Conservation (phyloP, 208 protist genomes). For the Leishmania major region DNA sequence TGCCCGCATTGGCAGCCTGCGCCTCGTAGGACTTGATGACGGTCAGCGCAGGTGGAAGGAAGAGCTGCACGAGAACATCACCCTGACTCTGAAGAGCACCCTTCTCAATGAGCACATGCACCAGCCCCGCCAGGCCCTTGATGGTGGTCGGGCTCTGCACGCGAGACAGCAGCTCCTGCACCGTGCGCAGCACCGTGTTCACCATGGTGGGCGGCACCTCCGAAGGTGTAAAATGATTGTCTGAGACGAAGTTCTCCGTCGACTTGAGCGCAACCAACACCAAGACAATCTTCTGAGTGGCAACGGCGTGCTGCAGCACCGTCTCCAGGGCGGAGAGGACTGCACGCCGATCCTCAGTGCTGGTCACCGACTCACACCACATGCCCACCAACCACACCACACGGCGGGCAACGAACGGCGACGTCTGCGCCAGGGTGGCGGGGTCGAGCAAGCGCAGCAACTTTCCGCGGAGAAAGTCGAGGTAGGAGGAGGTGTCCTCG, state of each 20-base stretch:
- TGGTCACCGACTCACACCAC: slow-evolving; percentile 80
- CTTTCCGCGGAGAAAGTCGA: slow-evolving; percentile 50
- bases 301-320: slow-evolving; percentile 39
- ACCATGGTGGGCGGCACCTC: slow-evolving; percentile 60
- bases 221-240: slow-evolving; percentile 47
- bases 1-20: background rate
- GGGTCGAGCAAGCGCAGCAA: slow-evolving; percentile 70
- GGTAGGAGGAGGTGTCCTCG: slow-evolving; percentile 39
- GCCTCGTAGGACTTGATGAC: slow-evolving; percentile 28
- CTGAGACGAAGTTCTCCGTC: slow-evolving; percentile 71
- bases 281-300: slow-evolving; percentile 40
- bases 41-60: slow-evolving; percentile 41
- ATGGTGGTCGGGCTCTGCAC: slow-evolving; percentile 45
- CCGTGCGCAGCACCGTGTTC: slow-evolving; percentile 42
- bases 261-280: slow-evolving; percentile 54
- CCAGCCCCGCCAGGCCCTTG: slow-evolving; percentile 50
- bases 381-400: slow-evolving; percentile 87
- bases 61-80: slow-evolving; percentile 56
- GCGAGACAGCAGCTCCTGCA: slow-evolving; percentile 51
- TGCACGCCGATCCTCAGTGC: slow-evolving; percentile 31
- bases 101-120: slow-evolving; percentile 64
- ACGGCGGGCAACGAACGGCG: slow-evolving; percentile 69
- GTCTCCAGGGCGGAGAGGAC: slow-evolving; percentile 60
- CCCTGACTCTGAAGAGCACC: slow-evolving; percentile 38
- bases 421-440: slow-evolving; percentile 15